Percentiles rank a stretch among this genome's conserved stretches.
phyloP scores from a whole-genome alignment of 352 stramenopile genomes.

The Pseudoperonospora humuli region DNA sequence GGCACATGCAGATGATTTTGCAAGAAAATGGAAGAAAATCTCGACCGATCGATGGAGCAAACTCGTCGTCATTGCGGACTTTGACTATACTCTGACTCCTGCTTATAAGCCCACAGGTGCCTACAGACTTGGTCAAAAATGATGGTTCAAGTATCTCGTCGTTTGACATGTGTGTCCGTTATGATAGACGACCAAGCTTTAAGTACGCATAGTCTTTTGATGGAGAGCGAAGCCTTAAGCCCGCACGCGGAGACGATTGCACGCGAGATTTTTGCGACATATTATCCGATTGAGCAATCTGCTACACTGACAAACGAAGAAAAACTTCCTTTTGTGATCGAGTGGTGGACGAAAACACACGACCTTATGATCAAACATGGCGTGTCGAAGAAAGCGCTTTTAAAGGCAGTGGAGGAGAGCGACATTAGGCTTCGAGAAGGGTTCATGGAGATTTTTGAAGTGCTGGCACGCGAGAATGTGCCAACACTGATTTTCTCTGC shows the following conservation, averaged over 20 bases:
- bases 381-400: constrained; percentile 38
- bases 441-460: constrained; percentile 55
- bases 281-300: constrained; percentile 75
- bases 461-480: constrained; percentile 47
- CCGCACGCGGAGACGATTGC: constrained; percentile 21
- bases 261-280: constrained; percentile 53
- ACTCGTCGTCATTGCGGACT: constrained; percentile 76
- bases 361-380: constrained; percentile 47
- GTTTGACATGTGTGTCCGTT: too few relatives aligned
- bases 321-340: constrained; percentile 72
- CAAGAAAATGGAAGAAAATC: constrained; percentile 74
- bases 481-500: constrained; percentile 69
- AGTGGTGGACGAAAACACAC: constrained; percentile 59
- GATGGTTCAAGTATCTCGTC: too few relatives aligned
- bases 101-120: too few relatives aligned
- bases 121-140: too few relatives aligned
- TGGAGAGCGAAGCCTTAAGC: constrained; percentile 38
- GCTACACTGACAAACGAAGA: constrained; percentile 50
- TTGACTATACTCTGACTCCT: constrained; percentile 76
- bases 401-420: constrained; percentile 35
- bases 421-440: constrained; percentile 50
- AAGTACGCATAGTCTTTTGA: constrained; percentile 49
- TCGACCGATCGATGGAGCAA: constrained; percentile 50
- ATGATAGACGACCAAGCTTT: constrained; percentile 44
- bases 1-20: constrained; percentile 47